Evolutionary conservation across 768 basidiomycete genomes (phyloP).

Genomic region (Trametes villosa): DNA sequence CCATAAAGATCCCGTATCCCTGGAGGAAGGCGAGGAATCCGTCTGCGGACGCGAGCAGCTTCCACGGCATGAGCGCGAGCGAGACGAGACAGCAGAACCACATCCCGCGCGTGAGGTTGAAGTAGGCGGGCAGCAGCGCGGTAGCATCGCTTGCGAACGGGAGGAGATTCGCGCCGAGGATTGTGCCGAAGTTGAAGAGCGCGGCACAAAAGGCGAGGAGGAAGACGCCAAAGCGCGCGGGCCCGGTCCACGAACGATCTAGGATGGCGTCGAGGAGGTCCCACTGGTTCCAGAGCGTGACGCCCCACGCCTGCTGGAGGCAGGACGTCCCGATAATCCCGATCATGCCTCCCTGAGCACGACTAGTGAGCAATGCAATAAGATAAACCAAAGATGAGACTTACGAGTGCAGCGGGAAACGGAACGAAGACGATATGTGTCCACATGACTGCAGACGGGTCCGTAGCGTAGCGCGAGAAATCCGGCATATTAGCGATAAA

Average conservation of each 20-base stretch:
- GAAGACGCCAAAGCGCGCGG: slow-evolving; percentile 24
- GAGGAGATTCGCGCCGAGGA: slow-evolving; percentile 26
- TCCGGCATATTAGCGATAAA: slow-evolving; percentile 29
- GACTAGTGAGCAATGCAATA: not conserved
- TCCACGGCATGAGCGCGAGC: slow-evolving; percentile 26
- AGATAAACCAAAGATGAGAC: not conserved
- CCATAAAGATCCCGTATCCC: slow-evolving; percentile 28
- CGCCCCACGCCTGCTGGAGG: slow-evolving; percentile 24
- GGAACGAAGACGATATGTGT: slow-evolving; percentile 26
- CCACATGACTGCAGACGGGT: slow-evolving; percentile 22
- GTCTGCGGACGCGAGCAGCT: slow-evolving; percentile 25
- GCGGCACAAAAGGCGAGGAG: slow-evolving; percentile 23
- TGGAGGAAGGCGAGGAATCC: slow-evolving; percentile 28
- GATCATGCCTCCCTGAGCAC: slow-evolving; percentile 24
- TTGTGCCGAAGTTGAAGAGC: slow-evolving; percentile 26
- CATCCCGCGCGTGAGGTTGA: slow-evolving; percentile 29
- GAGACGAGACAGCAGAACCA: slow-evolving; percentile 27
- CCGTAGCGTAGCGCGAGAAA: slow-evolving; percentile 23
- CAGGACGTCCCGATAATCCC: slow-evolving; percentile 26
- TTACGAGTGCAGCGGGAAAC: slow-evolving; percentile 24
- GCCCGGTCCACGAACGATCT: slow-evolving; percentile 20
- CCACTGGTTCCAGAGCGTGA: slow-evolving; percentile 28
- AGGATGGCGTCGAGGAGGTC: slow-evolving; percentile 28
- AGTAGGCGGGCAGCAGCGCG: slow-evolving; percentile 22
- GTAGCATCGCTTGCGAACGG: slow-evolving; percentile 26